phyloP scores from a whole-genome alignment of 352 stramenopile genomes.

The Aphanomyces cochlioides region DNA sequence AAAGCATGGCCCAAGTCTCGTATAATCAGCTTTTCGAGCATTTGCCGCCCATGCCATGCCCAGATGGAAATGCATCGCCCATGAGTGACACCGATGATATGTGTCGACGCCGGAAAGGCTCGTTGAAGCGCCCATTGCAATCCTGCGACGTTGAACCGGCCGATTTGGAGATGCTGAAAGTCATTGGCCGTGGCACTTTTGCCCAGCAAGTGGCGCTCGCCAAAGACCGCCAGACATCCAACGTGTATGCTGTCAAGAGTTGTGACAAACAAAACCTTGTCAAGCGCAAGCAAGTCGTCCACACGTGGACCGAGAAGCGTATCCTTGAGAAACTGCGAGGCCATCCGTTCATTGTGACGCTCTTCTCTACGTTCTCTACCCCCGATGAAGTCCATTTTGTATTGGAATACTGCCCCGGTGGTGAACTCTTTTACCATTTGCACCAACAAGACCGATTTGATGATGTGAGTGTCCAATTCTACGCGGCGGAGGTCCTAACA shows the following conservation, averaged over 20 bases:
- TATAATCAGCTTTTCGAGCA: neutral
- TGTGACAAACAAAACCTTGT: slow-evolving; percentile 73
- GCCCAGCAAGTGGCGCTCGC: slow-evolving; percentile 76
- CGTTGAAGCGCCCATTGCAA: slow-evolving; percentile 23
- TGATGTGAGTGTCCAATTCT: slow-evolving; percentile 59
- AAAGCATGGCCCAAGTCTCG: neutral
- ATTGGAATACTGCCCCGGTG: slow-evolving; percentile 79
- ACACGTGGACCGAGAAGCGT: slow-evolving; percentile 77
- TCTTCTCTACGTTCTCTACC: slow-evolving; percentile 72
- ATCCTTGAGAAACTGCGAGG: slow-evolving; percentile 59
- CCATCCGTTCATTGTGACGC: slow-evolving; percentile 76
- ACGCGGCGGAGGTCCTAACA: slow-evolving; percentile 68
- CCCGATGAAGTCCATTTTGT: slow-evolving; percentile 76
- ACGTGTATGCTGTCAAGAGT: slow-evolving; percentile 77
- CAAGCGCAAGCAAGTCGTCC: slow-evolving; percentile 67
- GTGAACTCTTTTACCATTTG: slow-evolving; percentile 83
- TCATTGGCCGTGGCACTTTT: slow-evolving; percentile 82
- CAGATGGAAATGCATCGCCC: neutral
- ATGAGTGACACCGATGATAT: neutral
- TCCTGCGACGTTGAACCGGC: slow-evolving; percentile 5
- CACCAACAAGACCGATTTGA: slow-evolving; percentile 80
- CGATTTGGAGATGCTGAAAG: slow-evolving; percentile 74
- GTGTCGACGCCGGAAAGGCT: slow-evolving; percentile 5
- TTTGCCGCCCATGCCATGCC: neutral
- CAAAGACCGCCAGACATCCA: slow-evolving; percentile 46